Base-by-base conservation (phyloP, 2,329 filamentous ascomycete species). In the Colletotrichum echinochloae region DNA sequence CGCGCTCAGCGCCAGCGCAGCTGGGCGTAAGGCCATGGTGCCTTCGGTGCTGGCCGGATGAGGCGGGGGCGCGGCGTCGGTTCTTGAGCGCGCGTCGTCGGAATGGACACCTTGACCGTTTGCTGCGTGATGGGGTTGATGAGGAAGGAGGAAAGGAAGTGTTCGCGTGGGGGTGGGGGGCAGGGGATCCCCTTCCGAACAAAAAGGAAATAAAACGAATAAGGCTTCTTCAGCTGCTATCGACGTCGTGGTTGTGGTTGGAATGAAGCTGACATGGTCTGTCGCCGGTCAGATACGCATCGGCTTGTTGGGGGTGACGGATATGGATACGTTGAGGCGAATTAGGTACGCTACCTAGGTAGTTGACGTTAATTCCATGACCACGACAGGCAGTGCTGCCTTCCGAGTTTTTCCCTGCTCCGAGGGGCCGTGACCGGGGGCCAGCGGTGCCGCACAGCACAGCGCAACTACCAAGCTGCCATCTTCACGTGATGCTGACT, bases 321-420 rank as follows among this genome's bases (percentile, higher is more conserved):
- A 60, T 67, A 62, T 55, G 69, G 67, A 67, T 67, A 70, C 60
- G 69, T 71, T 71, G 69, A 70, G 69, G 69, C 69, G 60, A 60
- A 70, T 39, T 49, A 57, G 65, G 69, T n/a, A n/a, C n/a, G n/a
- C n/a, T n/a, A n/a, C n/a, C 65, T 68, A 71, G 64, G 6, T 33
- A 44, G 7, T 66, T 70, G 70, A 72, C 61, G 70, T 70, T 72
- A 55, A 30, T 70, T 62, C 54, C 39, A 28, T 66, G 57, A 56
- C 67, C 61, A 54, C 44, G 56, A 55, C 59, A 63, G 46, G 26
- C 28, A 54, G 66, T 60, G 62, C 60, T 64, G 63, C 63, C 62
- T 71, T 67, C 63, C 71, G 71, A 71, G 61, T 63, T 72, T 72
- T 72, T 71, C 59, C 71, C 60, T 63, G 57, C 61, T 55, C 52